Percentiles rank a stretch among this genome's conserved stretches.
These are phyloP conservation scores for Rhodotorula taiwanensis DNA, from an alignment of 768 basidiomycete species.

Conservation along the genomic window DNA sequence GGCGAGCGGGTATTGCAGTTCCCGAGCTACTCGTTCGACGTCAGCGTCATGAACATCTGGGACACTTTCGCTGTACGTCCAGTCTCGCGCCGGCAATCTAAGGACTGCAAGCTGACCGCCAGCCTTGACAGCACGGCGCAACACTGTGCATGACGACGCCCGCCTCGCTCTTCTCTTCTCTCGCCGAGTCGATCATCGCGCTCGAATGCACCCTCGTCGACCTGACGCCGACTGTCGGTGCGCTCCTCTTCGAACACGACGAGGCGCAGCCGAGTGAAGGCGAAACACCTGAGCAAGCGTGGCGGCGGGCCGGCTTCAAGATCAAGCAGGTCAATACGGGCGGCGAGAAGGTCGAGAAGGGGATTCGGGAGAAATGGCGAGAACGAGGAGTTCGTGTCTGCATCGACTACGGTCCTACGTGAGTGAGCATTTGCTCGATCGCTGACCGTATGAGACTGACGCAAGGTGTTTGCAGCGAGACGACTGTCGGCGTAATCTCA, in stretches of 20 bases:
- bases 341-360: conserved; percentile 33
- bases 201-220: conserved; percentile 35
- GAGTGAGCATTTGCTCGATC: background rate
- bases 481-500: conserved; percentile 35
- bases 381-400: conserved; percentile 31
- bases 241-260: conserved; percentile 30
- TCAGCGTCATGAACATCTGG: conserved; percentile 36
- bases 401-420: conserved; percentile 37
- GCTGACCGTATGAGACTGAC: too few species aligned
- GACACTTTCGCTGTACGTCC: conserved; percentile 25
- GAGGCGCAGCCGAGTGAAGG: conserved; percentile 25
- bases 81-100: too few species aligned
- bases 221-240: conserved; percentile 29
- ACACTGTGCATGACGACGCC: conserved; percentile 30
- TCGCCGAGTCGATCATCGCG: conserved; percentile 23
- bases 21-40: conserved; percentile 32
- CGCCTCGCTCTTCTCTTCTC: conserved; percentile 32
- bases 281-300: conserved; percentile 14
- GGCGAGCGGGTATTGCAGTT: conserved; percentile 35
- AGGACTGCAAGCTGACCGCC: background rate
- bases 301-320: conserved; percentile 24
- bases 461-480: conserved; percentile 29
- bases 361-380: conserved; percentile 29
- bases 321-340: conserved; percentile 35
- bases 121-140: conserved; percentile 20